Base-by-base conservation (phyloP, 2,329 filamentous ascomycete genomes). In the Scedosporium boydii region DNA sequence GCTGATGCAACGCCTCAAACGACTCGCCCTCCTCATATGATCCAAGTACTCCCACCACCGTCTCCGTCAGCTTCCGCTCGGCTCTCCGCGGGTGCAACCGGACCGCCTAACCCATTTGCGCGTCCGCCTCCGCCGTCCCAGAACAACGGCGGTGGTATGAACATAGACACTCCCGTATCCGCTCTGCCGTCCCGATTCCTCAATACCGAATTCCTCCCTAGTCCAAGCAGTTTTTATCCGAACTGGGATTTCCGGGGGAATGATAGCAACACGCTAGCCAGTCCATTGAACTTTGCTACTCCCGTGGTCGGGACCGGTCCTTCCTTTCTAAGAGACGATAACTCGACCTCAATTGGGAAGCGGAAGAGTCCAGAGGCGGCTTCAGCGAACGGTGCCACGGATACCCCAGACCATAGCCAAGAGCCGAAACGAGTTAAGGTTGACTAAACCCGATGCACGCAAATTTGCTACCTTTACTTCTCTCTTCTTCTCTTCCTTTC, bases 21-120 rank as follows among this genome's bases (percentile, higher is more conserved):
- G 10, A 73, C 76, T 55, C 76, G 79, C 55, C 78, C 80, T 27
- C 21, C 61, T 14, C 9, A 34, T 76, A 79, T 63, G 77, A 86
- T 56, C 86, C 82, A 4, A 87, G 91, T 97, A 2, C 81, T 99
- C 5, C 95, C 95, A 18, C 93, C 93, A 6, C 95, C 95, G 0
- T 97, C 95, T 1, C 93, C 95, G 0, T 96, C 91, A 34, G 90
- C 91, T 2, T 89, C 89, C 23, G 86, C 91, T 2, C 80, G 98
- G 6, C 80, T 97, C 62, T 96, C 92, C 58, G 95, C 95, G 0
- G 95, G 95, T 48, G 93, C 95, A 7, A 89, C 88, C 44, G 95
- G 95, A 0, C 95, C 95, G 14, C 92, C 92, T 2, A 99, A 99
- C 72, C 95, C 95, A 0, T 99, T 98, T 73, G 95, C 95, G 6